Evolutionary conservation across 1,284 basidiomycete species (phyloP), one percentile per base, ranked within the genome.

Genomic region (Vanrija pseudolonga): DNA sequence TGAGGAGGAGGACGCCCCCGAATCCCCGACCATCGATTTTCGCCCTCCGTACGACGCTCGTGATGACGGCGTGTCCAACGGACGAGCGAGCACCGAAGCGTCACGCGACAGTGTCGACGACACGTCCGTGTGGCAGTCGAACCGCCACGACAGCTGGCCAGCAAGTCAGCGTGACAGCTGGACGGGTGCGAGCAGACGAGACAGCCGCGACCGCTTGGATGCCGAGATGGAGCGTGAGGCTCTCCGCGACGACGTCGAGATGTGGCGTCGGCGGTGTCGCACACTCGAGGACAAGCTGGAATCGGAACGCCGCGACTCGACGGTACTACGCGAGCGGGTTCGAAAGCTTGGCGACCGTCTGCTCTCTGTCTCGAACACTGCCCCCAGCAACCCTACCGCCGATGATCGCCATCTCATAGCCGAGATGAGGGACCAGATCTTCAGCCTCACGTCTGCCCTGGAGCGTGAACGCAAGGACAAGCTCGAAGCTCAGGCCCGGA

Each of bases 151-250:
- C n/a, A 24, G 26, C n/a, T 23, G 43, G 18, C 43, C 26, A 45
- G 24, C 43, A 3, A 45, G 43, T n/a, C 20, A 23, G 24, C n/a
- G n/a, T 8, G 43, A 23, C 24, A 26, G 24, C 24, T 52, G 22
- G 7, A 17, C 11, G 41, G 45, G 51, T 6, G 36, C 28, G 45
- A 22, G 36, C 20, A 39, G 37, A n/a, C 50, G 57, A 20, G 50
- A 57, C 55, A 60, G 57, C 47, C 55, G 55, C 19, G 57, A 59
- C 36, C 53, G 56, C 24, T 51, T 73, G n/a, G 72, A 74, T 40
- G 45, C 68, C 51, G 71, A 71, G 56, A 57, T 72, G 62, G 71
- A 75, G 60, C 51, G 69, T 18, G 69, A 75, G 42, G 67, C 67
- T 2, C 50, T 75, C 15, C 59, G 64, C 22, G 73, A 73, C 38